Evolutionary conservation across 495 filamentous ascomycete species (phyloP).

Genomic region (Aspergillus cristatus): DNA sequence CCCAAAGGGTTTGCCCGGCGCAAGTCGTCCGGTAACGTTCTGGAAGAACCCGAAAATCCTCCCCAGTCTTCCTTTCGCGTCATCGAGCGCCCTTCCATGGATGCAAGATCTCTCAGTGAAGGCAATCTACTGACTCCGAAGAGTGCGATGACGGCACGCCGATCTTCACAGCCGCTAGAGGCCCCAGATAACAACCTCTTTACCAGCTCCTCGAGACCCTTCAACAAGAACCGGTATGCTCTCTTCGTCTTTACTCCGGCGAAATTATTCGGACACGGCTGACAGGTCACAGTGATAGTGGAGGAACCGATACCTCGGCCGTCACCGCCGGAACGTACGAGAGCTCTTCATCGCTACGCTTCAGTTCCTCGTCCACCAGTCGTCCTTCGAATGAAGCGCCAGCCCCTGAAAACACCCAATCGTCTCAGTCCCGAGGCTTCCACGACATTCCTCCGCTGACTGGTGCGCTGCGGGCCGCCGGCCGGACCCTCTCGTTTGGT

Average conservation of each 20-base stretch:
- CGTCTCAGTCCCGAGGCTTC: constrained; percentile 39
- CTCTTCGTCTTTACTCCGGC: constrained; percentile 11
- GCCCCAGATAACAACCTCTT: constrained; percentile 42
- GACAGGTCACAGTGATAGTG: constrained; percentile 46
- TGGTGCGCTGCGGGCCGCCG: constrained; percentile 50
- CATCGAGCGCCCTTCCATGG: constrained; percentile 43
- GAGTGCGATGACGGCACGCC: constrained; percentile 28
- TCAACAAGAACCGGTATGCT: constrained; percentile 35
- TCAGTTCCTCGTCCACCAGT: constrained; percentile 54
- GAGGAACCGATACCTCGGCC: constrained; percentile 36
- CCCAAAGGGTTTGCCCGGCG: constrained; percentile 56
- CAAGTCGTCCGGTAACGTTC: constrained; percentile 56
- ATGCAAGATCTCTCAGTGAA: constrained; percentile 41
- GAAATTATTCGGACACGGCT: constrained; percentile 10
- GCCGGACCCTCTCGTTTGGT: constrained; percentile 67
- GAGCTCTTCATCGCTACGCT: constrained; percentile 51
- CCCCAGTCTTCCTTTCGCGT: constrained; percentile 51
- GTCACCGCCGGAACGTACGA: too few relatives aligned
- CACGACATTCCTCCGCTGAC: constrained; percentile 48
- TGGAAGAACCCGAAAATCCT: constrained; percentile 45
- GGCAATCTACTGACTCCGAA: constrained; percentile 27
- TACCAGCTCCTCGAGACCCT: constrained; percentile 24
- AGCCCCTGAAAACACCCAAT: constrained; percentile 44
- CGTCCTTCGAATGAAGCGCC: constrained; percentile 61
- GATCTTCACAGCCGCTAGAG: constrained; percentile 40